Base-by-base conservation (phyloP, 2,329 filamentous ascomycete genomes). In the Penicillium digitatum region DNA sequence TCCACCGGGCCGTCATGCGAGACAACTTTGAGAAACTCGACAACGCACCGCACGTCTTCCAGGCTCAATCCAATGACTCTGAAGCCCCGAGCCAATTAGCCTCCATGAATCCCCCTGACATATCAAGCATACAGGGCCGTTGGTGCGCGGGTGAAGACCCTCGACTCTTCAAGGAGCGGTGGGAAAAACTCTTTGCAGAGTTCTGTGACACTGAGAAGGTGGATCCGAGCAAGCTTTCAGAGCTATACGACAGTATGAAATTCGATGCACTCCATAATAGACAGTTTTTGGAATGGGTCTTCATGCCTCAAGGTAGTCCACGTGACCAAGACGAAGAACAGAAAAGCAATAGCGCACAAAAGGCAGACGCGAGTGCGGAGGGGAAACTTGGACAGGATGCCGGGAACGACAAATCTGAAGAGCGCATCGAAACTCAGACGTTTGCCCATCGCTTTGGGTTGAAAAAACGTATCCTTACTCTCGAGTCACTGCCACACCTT, bases 171-270 rank as follows among this genome's bases (percentile, higher is more conserved):
- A 89, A 88, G 63, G 94, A 99, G 72, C 85, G 94, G 29, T 99
- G 94, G 94, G 94, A 97, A 76, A 99, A 99, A 77, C 82, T 99
- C 2, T 99, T 99, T 74, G 85, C 87, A 45, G 94, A 99, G 70
- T 99, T 99, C 67, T 94, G 89, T 62, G 95, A 99, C 71, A 88
- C 89, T 1, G 94, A 99, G 67, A 99, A 99, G 78, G 91, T 97
- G 18, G 94, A 99, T 72, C 95, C 95, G 18, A 96, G 92, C 79
- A 99, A 99, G 78, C 93, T 99, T 59, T 96, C 91, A 5, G 94
- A 99, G 76, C 82, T 99, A 3, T 99, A 99, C 72, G 94, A 99
- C 72, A 97, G 93, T 20, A 97, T 99, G 94, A 99, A 99, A 74
- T 99, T 97, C 62, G 94, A 99, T 72, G 94, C 94, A 1, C 80